Percentiles rank a stretch among this genome's conserved stretches.
These are phyloP conservation scores for Dactylellina leptospora DNA, from an alignment of 2,329 filamentous ascomycete species.

Conservation along the genomic window DNA sequence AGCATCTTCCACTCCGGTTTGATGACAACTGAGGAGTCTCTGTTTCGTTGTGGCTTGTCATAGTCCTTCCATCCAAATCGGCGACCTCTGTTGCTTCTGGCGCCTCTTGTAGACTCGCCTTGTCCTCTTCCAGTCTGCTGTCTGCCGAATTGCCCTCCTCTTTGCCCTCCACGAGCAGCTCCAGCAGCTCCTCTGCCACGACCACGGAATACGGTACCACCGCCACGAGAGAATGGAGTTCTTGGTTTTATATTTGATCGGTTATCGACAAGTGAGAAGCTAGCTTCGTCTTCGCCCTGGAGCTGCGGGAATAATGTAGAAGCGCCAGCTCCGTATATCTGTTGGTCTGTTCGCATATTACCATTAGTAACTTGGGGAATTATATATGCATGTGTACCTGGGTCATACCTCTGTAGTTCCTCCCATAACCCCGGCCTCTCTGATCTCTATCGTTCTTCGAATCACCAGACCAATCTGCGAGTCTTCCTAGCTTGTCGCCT, in stretches of 20 bases:
- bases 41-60: conserved; percentile 95
- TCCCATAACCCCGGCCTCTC: conserved; percentile 84
- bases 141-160: conserved; percentile 74
- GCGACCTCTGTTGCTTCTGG: conserved; percentile 75
- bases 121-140: conserved; percentile 73
- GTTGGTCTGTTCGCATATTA: conserved; percentile 73
- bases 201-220: conserved; percentile 86
- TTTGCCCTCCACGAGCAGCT: conserved; percentile 72
- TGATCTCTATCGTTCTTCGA: conserved; percentile 66
- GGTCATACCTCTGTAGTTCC: conserved; percentile 83
- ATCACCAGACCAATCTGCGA: conserved; percentile 97
- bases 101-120: conserved; percentile 75
- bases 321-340: conserved; percentile 92
- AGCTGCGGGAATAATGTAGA: conserved; percentile 89
- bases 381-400: background rate
- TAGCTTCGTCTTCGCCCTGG: conserved; percentile 91
- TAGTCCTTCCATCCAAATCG: conserved; percentile 99
- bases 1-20: conserved; percentile 94
- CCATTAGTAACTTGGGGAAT: background rate
- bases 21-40: conserved; percentile 94
- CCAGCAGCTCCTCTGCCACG: conserved; percentile 79
- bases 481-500: conserved; percentile 96
- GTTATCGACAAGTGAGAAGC: conserved; percentile 98
- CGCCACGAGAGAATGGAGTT: conserved; percentile 77
- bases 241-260: conserved; percentile 84